These are phyloP conservation scores for Ceratocystis variospora DNA, from an alignment of 2,329 filamentous ascomycete genomes.

Conservation along the genomic window DNA sequence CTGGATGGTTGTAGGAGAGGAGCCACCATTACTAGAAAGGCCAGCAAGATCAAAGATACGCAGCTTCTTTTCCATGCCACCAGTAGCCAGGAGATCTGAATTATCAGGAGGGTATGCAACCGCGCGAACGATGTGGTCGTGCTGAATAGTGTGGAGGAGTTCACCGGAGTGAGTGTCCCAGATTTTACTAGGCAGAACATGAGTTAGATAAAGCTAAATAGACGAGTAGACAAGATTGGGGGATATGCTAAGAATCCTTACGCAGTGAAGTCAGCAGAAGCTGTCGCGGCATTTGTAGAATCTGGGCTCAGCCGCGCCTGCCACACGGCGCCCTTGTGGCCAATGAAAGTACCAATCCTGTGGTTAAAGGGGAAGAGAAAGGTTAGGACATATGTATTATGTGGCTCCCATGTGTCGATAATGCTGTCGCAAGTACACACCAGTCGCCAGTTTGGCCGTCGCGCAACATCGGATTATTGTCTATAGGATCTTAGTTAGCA, in stretches of 20 bases:
- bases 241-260: constrained; percentile 32
- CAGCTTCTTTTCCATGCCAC: constrained; percentile 91
- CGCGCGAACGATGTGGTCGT: constrained; percentile 89
- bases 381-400: background rate
- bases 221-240: background rate
- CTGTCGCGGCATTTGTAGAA: constrained; percentile 77
- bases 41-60: constrained; percentile 79
- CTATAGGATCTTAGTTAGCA: constrained; percentile 32
- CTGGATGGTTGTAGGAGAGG: constrained; percentile 28
- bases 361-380: constrained; percentile 23
- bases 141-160: constrained; percentile 70
- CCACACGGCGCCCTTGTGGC: constrained; percentile 97
- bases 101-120: constrained; percentile 77
- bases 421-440: constrained; percentile 31
- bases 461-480: constrained; percentile 96
- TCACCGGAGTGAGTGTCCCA: constrained; percentile 97
- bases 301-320: constrained; percentile 83
- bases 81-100: constrained; percentile 77
- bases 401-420: background rate
- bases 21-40: constrained; percentile 29
- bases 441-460: constrained; percentile 93
- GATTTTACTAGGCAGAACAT: constrained; percentile 52
- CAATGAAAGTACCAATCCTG: constrained; percentile 95
- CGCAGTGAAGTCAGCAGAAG: constrained; percentile 91
- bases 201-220: constrained; percentile 24